Percentiles rank a stretch among this genome's conserved stretches.
phyloP scores from a whole-genome alignment of 1,139 yeast genomes.

The Geotrichum siamense region DNA sequence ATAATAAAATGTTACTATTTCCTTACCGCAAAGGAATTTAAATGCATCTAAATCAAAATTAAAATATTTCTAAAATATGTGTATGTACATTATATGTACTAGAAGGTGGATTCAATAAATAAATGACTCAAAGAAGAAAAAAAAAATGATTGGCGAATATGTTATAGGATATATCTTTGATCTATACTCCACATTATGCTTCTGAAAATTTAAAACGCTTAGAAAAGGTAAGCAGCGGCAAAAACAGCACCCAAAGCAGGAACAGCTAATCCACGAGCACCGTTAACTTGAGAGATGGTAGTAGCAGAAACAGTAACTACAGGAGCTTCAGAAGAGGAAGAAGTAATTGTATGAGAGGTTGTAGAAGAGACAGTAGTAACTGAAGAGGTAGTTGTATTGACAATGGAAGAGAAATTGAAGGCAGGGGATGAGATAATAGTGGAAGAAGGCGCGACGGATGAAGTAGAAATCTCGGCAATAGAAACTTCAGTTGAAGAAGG shows the following conservation, averaged over 20 bases:
- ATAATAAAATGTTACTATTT: too few species aligned
- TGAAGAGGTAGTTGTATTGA: constrained; percentile 1
- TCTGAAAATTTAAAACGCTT: too few species aligned
- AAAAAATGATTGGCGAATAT: too few species aligned
- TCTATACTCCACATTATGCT: too few species aligned
- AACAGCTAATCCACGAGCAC: constrained; percentile 8
- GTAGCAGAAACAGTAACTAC: constrained; percentile 6
- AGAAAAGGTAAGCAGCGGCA: constrained; percentile 11
- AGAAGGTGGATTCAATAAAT: constrained; percentile 1
- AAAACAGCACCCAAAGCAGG: constrained; percentile 13
- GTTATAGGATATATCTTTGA: too few species aligned
- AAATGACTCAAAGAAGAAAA: neutral
- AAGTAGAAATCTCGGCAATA: constrained; percentile 20
- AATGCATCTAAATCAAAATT: too few species aligned
- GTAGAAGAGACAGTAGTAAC: constrained; percentile 1
- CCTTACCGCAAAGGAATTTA: too few species aligned
- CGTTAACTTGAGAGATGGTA: constrained; percentile 9
- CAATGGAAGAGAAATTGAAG: neutral
- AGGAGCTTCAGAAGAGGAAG: constrained; percentile 5
- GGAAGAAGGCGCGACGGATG: constrained; percentile 6
- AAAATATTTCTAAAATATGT: too few species aligned
- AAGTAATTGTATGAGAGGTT: constrained; percentile 3
- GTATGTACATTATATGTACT: too few species aligned
- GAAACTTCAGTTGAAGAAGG: constrained; percentile 23
- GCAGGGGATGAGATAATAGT: constrained; percentile 1